These are phyloP conservation scores for Teratosphaeria viscida DNA, from an alignment of 2,329 filamentous ascomycete genomes.

Conservation along the genomic window DNA sequence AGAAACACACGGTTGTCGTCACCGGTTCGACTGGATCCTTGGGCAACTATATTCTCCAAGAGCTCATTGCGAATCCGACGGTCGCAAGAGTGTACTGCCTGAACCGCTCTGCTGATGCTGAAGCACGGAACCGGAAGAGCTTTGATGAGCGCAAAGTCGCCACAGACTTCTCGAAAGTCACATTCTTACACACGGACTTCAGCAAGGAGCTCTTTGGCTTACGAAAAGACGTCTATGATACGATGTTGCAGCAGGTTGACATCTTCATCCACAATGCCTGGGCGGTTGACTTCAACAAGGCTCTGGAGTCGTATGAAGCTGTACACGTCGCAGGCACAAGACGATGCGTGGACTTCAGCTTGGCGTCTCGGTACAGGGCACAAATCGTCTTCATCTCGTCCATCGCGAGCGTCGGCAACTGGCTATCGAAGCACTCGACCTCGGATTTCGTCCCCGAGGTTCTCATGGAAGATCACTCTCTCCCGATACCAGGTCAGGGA, in stretches of 20 bases:
- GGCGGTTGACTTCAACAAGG: conserved; percentile 29
- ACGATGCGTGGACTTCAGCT: conserved; percentile 18
- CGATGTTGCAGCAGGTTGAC: conserved; percentile 12
- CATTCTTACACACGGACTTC: conserved; percentile 12
- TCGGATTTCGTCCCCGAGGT: conserved; percentile 21
- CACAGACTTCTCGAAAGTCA: conserved; percentile 13
- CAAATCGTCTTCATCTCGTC: conserved; percentile 30
- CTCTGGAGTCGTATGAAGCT: conserved; percentile 22
- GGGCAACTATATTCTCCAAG: conserved; percentile 24
- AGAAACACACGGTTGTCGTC: conserved; percentile 20
- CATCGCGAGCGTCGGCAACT: conserved; percentile 26
- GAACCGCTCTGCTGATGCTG: conserved; percentile 18
- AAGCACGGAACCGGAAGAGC: conserved; percentile 12
- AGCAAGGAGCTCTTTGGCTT: conserved; percentile 18
- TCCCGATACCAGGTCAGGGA: conserved; percentile 20
- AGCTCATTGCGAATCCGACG: conserved; percentile 15
- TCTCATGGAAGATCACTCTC: conserved; percentile 15
- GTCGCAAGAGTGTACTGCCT: conserved; percentile 23
- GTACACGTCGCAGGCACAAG: conserved; percentile 21
- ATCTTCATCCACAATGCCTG: conserved; percentile 29
- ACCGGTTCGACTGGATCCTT: conserved; percentile 29
- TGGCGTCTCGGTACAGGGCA: conserved; percentile 13
- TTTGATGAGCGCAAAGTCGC: conserved; percentile 12
- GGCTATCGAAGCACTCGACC: conserved; percentile 7
- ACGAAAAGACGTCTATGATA: conserved; percentile 9